Percentiles rank a stretch among this genome's conserved stretches.
These are phyloP conservation scores for Tricholoma matsutake DNA, from an alignment of 768 basidiomycete genomes.

Conservation along the genomic window DNA sequence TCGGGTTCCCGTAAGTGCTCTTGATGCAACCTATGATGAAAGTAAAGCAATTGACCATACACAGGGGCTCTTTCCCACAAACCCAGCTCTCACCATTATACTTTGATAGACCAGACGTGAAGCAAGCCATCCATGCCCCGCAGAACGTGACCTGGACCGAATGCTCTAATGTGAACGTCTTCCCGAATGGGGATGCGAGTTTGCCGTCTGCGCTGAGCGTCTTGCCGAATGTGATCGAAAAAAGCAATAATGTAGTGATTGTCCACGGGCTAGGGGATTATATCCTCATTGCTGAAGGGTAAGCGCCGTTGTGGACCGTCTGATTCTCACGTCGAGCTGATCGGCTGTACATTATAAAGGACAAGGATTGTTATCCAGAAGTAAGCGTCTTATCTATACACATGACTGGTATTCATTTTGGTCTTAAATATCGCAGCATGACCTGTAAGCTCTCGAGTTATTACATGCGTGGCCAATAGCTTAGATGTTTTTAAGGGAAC, in stretches of 20 bases:
- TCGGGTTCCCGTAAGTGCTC: conserved; percentile 67
- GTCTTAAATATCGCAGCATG: conserved; percentile 29
- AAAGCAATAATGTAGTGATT: conserved; percentile 64
- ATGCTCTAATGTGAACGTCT: conserved; percentile 59
- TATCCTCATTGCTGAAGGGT: conserved; percentile 74
- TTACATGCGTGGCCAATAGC: not conserved
- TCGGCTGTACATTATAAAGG: conserved; percentile 23
- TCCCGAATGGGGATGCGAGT: conserved; percentile 59
- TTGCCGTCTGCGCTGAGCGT: conserved; percentile 62
- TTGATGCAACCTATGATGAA: not conserved
- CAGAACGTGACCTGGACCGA: conserved; percentile 55
- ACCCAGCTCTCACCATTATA: conserved; percentile 58
- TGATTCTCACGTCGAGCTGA: not conserved
- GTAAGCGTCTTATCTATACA: conserved; percentile 30
- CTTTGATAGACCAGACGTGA: conserved; percentile 68
- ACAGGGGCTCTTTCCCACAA: conserved; percentile 54
- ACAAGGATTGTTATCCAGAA: conserved; percentile 64
- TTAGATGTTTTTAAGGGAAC: conserved; percentile 36
- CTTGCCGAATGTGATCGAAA: conserved; percentile 73
- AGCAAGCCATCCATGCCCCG: conserved; percentile 70
- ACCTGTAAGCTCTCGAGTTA: conserved; percentile 30
- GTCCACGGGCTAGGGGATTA: conserved; percentile 74
- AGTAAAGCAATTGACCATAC: not conserved
- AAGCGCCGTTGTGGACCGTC: conserved; percentile 15
- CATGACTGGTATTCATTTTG: not conserved